Conservation (phyloP, 2,329 filamentous ascomycete genomes). For the Verruconis gallopava region DNA sequence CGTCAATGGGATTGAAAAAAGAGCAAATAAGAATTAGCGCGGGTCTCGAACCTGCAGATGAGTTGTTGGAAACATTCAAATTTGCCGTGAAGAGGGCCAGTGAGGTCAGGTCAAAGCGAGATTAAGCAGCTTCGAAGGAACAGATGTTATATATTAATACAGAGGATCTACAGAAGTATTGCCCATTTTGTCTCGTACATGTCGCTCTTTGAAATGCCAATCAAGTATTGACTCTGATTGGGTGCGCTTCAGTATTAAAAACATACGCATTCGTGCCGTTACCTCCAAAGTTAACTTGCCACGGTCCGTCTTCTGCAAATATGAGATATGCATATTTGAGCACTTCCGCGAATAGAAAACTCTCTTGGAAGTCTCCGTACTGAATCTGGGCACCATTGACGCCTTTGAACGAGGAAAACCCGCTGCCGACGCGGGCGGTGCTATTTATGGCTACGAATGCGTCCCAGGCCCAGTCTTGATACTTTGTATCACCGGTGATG, state of each 20-base stretch:
- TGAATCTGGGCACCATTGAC: constrained; percentile 54
- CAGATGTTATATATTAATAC: too few relatives aligned
- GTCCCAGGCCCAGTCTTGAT: constrained; percentile 75
- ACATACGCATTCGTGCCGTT: constrained; percentile 40
- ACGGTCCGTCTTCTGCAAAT: constrained; percentile 43
- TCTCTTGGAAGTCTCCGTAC: constrained; percentile 63
- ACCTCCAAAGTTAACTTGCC: constrained; percentile 36
- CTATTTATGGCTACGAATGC: constrained; percentile 57
- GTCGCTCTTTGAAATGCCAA: too few relatives aligned
- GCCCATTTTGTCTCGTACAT: too few relatives aligned
- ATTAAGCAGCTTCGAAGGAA: too few relatives aligned
- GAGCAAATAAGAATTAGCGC: constrained; percentile 36
- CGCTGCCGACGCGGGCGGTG: constrained; percentile 50
- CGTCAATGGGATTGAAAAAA: constrained; percentile 26
- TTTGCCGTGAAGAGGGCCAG: constrained; percentile 5
- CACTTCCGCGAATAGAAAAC: constrained; percentile 79
- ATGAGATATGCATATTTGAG: constrained; percentile 75
- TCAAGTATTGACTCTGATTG: constrained; percentile 41
- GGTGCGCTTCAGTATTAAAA: constrained; percentile 55
- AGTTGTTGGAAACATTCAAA: constrained; percentile 8
- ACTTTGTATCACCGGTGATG: constrained; percentile 59
- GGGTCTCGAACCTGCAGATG: constrained; percentile 30
- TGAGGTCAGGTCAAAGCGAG: not conserved
- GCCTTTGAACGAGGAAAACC: constrained; percentile 52
- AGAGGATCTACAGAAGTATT: too few relatives aligned